phyloP scores from a whole-genome alignment of 495 filamentous ascomycete genomes.

The Penicillium maclennaniae region DNA sequence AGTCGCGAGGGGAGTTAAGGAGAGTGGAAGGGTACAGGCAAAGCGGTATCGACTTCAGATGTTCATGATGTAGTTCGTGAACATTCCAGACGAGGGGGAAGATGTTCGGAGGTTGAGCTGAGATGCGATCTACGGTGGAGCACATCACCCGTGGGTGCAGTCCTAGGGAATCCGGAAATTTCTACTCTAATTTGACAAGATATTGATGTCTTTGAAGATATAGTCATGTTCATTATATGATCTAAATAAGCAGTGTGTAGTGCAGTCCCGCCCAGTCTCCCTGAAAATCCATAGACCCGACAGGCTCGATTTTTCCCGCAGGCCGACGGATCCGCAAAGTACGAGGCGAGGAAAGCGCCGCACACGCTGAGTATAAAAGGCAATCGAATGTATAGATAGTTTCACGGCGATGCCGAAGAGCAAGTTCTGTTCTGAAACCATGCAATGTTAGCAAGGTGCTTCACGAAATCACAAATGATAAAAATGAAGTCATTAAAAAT shows the following conservation, averaged over 20 bases:
- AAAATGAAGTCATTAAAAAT: slow-evolving; percentile 11
- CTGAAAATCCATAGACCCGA: not conserved
- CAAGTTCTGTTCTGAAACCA: slow-evolving; percentile 18
- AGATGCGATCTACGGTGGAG: slow-evolving; percentile 31
- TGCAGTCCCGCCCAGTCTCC: not conserved
- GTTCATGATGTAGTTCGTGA: not conserved
- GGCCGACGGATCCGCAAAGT: not conserved
- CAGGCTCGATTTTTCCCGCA: slow-evolving; percentile 4
- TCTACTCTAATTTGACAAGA: not conserved
- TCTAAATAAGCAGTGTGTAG: not conserved
- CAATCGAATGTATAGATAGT: not conserved
- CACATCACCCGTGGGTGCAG: slow-evolving; percentile 23
- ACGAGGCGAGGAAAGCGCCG: not conserved
- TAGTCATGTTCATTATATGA: not conserved
- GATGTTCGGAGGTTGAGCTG: slow-evolving; percentile 7
- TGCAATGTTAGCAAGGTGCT: slow-evolving; percentile 21
- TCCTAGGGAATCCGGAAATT: not conserved
- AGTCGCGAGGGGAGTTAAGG: not conserved
- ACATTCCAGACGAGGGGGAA: not conserved
- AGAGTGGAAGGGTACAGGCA: not conserved
- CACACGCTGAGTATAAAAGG: not conserved
- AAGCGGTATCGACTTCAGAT: not conserved
- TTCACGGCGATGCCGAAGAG: not conserved
- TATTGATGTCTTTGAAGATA: not conserved
- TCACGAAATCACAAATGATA: not conserved